Percentiles rank a stretch among this genome's conserved stretches.
Conservation (phyloP, 768 basidiomycete genomes). For the Xerocomellus chrysenteron region DNA sequence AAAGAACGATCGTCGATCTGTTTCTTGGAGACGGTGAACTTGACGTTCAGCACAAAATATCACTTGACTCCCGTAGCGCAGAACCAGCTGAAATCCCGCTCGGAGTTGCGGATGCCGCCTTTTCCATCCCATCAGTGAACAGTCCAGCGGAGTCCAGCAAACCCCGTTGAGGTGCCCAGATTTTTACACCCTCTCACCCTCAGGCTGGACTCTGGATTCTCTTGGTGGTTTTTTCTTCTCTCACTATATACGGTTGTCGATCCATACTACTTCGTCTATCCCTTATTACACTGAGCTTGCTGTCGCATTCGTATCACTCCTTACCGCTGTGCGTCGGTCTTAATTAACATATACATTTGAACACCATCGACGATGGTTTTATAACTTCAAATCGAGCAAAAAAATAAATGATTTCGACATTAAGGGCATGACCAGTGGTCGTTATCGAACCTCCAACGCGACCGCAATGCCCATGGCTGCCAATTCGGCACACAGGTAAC, state of each 20-base stretch:
- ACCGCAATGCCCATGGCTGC: constrained; percentile 98
- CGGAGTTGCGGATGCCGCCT: background rate
- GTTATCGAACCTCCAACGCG: constrained; percentile 68
- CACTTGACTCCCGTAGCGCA: background rate
- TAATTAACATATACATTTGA: constrained; percentile 18
- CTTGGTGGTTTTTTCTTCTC: background rate
- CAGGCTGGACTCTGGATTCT: constrained; percentile 8
- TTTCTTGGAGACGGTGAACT: constrained; percentile 31
- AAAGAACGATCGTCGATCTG: constrained; percentile 52
- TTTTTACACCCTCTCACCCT: background rate
- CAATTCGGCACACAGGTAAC: constrained; percentile 91
- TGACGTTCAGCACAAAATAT: background rate
- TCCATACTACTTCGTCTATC: constrained; percentile 13
- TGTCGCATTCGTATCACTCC: constrained; percentile 13
- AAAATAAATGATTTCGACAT: background rate
- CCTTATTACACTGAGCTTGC: constrained; percentile 11
- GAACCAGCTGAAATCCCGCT: constrained; percentile 1
- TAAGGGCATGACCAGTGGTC: background rate
- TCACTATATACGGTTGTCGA: constrained; percentile 12
- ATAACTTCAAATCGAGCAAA: background rate
- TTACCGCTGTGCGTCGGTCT: constrained; percentile 13
- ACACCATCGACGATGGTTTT: background rate
- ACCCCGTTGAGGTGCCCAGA: constrained; percentile 16
- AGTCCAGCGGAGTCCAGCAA: constrained; percentile 1
- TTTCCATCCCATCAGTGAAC: background rate